Evolutionary conservation across 768 basidiomycete genomes (phyloP).

Genomic region (Mycena rebaudengoi): DNA sequence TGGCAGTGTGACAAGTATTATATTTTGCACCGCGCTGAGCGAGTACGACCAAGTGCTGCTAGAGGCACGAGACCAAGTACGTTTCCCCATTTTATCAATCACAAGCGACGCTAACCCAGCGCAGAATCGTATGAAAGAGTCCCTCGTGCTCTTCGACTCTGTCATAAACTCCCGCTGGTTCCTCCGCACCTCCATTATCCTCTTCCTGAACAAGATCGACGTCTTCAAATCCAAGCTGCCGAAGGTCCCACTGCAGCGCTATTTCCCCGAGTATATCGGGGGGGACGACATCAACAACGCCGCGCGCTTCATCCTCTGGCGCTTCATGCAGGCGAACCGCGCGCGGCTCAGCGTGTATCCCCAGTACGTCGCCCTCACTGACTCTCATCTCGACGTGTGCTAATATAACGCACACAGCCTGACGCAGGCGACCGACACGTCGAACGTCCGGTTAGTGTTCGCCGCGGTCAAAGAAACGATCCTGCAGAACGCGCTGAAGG

Average conservation of each 20-base stretch:
- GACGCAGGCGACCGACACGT: slow-evolving; percentile 90
- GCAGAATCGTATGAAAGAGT: slow-evolving; percentile 94
- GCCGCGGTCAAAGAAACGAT: slow-evolving; percentile 95
- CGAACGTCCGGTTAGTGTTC: slow-evolving; percentile 83
- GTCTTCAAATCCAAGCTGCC: slow-evolving; percentile 90
- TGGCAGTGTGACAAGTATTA: slow-evolving; percentile 61
- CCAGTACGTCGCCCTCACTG: slow-evolving; percentile 38
- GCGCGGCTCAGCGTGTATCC: slow-evolving; percentile 72
- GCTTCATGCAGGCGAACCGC: slow-evolving; percentile 72
- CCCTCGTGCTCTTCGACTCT: slow-evolving; percentile 88
- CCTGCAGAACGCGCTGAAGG: slow-evolving; percentile 85
- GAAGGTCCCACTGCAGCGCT: slow-evolving; percentile 54
- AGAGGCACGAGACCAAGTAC: slow-evolving; percentile 61
- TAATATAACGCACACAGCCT: slow-evolving; percentile 52
- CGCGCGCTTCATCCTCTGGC: slow-evolving; percentile 80
- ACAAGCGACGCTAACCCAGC: slow-evolving; percentile 44
- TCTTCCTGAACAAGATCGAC: slow-evolving; percentile 95
- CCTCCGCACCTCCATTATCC: slow-evolving; percentile 88
- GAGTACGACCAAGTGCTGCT: slow-evolving; percentile 68
- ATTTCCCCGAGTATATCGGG: slow-evolving; percentile 59
- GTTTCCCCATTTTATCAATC: slow-evolving; percentile 16
- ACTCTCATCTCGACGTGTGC: neutral
- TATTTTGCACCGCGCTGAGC: slow-evolving; percentile 71
- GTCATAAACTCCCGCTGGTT: slow-evolving; percentile 96
- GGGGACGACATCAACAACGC: slow-evolving; percentile 79